Evolutionary conservation across 179 eudicot species (phyloP), one percentile per base, ranked within the genome.

Genomic region (Drosera spatulata): DNA sequence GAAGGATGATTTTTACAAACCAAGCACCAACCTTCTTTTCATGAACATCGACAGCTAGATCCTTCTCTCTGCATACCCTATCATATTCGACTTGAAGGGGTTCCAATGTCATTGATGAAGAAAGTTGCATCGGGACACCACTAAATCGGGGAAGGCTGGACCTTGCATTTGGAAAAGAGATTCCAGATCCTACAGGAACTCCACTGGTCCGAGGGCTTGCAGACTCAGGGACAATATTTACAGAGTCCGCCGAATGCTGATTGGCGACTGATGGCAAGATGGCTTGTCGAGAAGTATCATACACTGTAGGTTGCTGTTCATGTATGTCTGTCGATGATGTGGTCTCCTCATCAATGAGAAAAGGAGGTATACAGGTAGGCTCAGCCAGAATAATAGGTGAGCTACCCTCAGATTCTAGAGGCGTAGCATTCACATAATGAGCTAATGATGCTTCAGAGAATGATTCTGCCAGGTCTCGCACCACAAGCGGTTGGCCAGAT

Each of bases 31-130:
- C 91, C 76, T 11, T 60, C 54, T 79, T 79, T 57, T 75, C 82
- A 64, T 75, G 83, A 57, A 33, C 42, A 56, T 49, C 76, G 9
- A 50, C 61, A 61, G 71, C 38, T 51, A 77, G 71, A 38, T 78
- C 81, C 7, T 53, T 63, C 66, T 86, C 82, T 68, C 61, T 79
- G 41, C 56, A 66, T 55, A 86, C 64, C 50, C 77, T 76, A 40
- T 86, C 88, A 55, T 67, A 42, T 73, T 84, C 97, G 52, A 10
- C 75, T 61, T 76, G 80, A 61, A 89, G 95, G 7, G 95, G 95
- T 64, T 78, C 82, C 50, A 64, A 46, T 53, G 56, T 37, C 40
- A 42, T 53, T 61, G 62, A 5, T 71, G 48, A 5, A 56, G 66
- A 54, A 41, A 55, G 45, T 55, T 61, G 66, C 14, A 56, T 40